These are phyloP conservation scores for Neospora caninum DNA, from an alignment of 169 alveolate genomes.

Conservation along the genomic window DNA sequence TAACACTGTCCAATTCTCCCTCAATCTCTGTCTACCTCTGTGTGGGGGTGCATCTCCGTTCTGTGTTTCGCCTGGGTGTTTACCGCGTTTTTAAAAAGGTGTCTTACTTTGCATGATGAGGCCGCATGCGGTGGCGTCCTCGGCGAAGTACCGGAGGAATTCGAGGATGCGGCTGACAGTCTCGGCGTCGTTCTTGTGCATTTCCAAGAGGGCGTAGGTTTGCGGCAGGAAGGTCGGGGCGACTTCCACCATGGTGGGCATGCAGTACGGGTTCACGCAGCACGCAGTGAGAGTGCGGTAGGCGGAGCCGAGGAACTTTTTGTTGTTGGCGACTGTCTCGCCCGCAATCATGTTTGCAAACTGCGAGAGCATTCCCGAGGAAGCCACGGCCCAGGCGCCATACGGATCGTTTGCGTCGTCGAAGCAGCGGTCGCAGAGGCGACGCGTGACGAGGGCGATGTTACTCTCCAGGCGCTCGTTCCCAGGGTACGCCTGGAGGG, in stretches of 20 bases:
- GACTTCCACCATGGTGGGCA: conserved; percentile 74
- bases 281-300: conserved; percentile 84
- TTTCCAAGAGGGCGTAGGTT: conserved; percentile 75
- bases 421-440: conserved; percentile 68
- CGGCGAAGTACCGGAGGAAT: conserved; percentile 79
- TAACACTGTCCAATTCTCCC: not conserved
- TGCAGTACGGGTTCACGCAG: conserved; percentile 81
- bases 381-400: conserved; percentile 93
- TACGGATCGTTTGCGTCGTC: conserved; percentile 87
- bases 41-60: too few relatives aligned
- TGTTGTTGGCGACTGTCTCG: conserved; percentile 73
- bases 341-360: conserved; percentile 78
- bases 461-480: conserved; percentile 78
- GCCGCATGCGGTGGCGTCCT: conserved; percentile 80
- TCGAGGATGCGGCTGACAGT: conserved; percentile 77
- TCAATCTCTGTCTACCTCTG: too few relatives aligned
- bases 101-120: conserved; percentile 60
- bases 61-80: too few relatives aligned
- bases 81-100: not conserved
- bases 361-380: conserved; percentile 85
- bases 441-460: conserved; percentile 57
- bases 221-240: conserved; percentile 71
- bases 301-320: conserved; percentile 79
- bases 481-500: conserved; percentile 79
- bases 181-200: conserved; percentile 79